These are phyloP conservation scores for Coemansia sp. DNA, from an alignment of 192 early-diverging fungal species.

Conservation along the genomic window DNA sequence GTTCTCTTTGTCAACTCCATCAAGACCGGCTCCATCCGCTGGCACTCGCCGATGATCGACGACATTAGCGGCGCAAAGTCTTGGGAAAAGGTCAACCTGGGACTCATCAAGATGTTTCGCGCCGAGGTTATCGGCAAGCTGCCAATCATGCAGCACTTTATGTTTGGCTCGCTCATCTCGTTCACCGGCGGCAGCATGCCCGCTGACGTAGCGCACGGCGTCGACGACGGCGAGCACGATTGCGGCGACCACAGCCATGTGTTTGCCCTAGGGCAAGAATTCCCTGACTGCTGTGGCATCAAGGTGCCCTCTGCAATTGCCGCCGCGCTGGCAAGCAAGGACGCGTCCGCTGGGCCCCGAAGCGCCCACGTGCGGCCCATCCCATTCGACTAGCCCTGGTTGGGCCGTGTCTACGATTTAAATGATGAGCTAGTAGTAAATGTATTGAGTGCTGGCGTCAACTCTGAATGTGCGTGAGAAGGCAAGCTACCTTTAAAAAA, in stretches of 20 bases:
- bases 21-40: conserved; percentile 69
- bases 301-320: conserved; percentile 55
- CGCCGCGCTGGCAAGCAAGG: conserved; percentile 25
- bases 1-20: conserved; percentile 86
- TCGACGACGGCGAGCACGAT: conserved; percentile 18
- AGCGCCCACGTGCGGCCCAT: conserved; percentile 39
- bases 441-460: neutral
- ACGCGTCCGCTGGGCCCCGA: conserved; percentile 13
- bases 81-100: conserved; percentile 89
- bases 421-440: neutral
- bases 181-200: conserved; percentile 57
- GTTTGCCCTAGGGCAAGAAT: conserved; percentile 54
- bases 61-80: conserved; percentile 86
- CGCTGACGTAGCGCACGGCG: neutral
- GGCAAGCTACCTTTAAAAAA: neutral
- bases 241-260: conserved; percentile 45
- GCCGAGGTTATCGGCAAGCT: conserved; percentile 90
- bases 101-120: conserved; percentile 92
- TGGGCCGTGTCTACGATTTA: neutral
- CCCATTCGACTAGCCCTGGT: conserved; percentile 43
- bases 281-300: conserved; percentile 56
- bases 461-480: neutral
- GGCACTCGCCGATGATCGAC: conserved; percentile 93
- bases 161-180: conserved; percentile 80
- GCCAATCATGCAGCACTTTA: conserved; percentile 95